Base-by-base conservation (phyloP, 176 grass and related monocot genomes). In the Musa troglodytarum region DNA sequence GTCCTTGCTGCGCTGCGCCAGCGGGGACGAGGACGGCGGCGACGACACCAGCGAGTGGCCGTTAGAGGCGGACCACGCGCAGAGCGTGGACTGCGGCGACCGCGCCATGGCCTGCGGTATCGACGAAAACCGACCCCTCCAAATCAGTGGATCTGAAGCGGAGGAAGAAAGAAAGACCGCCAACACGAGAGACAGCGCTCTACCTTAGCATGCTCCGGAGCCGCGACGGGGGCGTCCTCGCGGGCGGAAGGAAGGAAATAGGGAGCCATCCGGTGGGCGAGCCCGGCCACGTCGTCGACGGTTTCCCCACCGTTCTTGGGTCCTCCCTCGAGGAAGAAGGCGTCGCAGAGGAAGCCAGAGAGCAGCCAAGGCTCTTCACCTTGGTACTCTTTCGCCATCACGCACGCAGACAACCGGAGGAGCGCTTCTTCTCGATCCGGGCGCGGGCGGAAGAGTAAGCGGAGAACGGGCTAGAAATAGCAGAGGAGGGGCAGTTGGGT, bases 61-160 rank as follows among this genome's bases (percentile, higher is more conserved):
- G 21, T 53, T 26, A 2, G 71, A 68, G 8, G 72, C 14, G 34
- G 74, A 49, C 12, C 54, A 69, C 15, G 63, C 23, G 19, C 74
- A 75, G 16, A 82, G 80, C 17, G 64, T 69, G 8, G 62, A 76
- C 50, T 82, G 73, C 12, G 73, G 81, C 28, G 81, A 83, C 6
- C 50, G n/a, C 17, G 57, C 70, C 55, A 67, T 52, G 13, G 34
- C 57, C 54, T 11, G 49, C 76, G 12, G 50, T 65, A 62, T 9
- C 15, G 57, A n/a, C 57, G 1, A 62, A 15, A 15, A 72, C 10
- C 2, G 21, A 80, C 14, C 29, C 43, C 13, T 43, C n/a, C 12
- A 43, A 61, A 34, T 69, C 13, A 71, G 25, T 13, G 22, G 61
- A 77, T 20, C 21, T 14, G 24, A 69, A 55, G 15, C 52, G 5